Evolutionary conservation across 148 eudicot species (phyloP).

Genomic region (Nepenthes mirabilis): DNA sequence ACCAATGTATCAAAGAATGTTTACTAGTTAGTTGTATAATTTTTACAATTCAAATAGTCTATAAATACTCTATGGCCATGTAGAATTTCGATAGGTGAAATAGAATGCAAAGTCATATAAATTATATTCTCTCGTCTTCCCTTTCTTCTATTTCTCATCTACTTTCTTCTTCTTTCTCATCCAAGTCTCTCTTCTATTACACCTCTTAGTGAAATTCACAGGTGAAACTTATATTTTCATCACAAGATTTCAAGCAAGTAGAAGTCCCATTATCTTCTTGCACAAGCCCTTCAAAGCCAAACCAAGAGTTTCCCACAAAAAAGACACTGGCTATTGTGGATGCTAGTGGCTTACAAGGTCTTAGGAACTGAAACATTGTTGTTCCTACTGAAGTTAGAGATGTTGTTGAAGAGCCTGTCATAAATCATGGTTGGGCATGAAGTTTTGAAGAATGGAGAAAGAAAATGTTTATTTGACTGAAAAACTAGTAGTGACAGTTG

Average conservation of each 20-base stretch:
- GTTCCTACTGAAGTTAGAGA: slow-evolving; percentile 39
- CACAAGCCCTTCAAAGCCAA: slow-evolving; percentile 46
- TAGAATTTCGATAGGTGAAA: no score
- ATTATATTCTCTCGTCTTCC: no score
- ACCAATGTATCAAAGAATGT: no score
- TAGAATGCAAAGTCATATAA: no score
- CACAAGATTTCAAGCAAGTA: slow-evolving; percentile 40
- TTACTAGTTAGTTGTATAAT: no score
- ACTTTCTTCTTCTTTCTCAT: no score
- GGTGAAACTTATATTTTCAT: slow-evolving; percentile 13
- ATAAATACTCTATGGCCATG: no score
- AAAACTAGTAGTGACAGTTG: slow-evolving; percentile 82
- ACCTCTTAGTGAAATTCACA: no score
- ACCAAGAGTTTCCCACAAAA: slow-evolving; percentile 24
- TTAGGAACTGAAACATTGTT: slow-evolving; percentile 43
- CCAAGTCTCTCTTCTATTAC: no score
- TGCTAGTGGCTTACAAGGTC: slow-evolving; percentile 45
- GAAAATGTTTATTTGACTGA: slow-evolving; percentile 20
- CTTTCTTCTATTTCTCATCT: no score
- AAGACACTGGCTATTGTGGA: slow-evolving; percentile 52
- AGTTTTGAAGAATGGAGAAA: slow-evolving; percentile 15
- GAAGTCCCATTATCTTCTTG: slow-evolving; percentile 44
- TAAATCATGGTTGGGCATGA: slow-evolving; percentile 23
- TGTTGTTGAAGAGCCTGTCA: slow-evolving; percentile 30
- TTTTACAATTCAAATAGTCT: no score